Evolutionary conservation across 1,284 basidiomycete genomes (phyloP).

Genomic region (Ustilago nuda): DNA sequence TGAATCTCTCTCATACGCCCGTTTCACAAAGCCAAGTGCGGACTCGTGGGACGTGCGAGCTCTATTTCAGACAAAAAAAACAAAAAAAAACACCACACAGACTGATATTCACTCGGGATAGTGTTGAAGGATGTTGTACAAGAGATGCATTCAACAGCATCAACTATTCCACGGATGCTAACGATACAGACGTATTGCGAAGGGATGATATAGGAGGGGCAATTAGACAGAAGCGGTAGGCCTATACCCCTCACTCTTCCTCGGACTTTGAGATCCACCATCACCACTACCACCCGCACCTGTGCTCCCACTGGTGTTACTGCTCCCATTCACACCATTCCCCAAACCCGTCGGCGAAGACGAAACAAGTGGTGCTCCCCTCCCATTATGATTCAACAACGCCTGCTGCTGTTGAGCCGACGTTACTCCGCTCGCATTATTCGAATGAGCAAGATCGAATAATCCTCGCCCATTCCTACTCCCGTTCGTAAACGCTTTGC

Average conservation of each 20-base stretch:
- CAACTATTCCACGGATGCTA: no score
- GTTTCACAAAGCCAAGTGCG: no score
- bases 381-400: slow-evolving; percentile 39
- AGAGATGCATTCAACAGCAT: background rate
- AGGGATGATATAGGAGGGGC: background rate
- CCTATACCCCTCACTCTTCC: slow-evolving; percentile 39
- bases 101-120: no score
- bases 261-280: slow-evolving; percentile 25
- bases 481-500: slow-evolving; percentile 10
- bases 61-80: background rate
- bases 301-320: background rate
- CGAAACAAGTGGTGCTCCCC: slow-evolving; percentile 43
- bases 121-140: background rate
- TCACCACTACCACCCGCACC: slow-evolving; percentile 2
- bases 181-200: background rate
- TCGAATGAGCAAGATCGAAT: slow-evolving; percentile 35
- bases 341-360: slow-evolving; percentile 2
- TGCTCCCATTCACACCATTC: background rate
- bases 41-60: slow-evolving; percentile 8
- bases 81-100: no score
- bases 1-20: background rate
- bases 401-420: slow-evolving; percentile 51
- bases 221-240: slow-evolving; percentile 41
- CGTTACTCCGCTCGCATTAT: slow-evolving; percentile 17
- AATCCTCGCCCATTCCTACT: slow-evolving; percentile 29